Evolutionary conservation across 179 eudicot genomes (phyloP), one percentile per base, ranked within the genome.

Genomic region (Patellifolia procumbens): DNA sequence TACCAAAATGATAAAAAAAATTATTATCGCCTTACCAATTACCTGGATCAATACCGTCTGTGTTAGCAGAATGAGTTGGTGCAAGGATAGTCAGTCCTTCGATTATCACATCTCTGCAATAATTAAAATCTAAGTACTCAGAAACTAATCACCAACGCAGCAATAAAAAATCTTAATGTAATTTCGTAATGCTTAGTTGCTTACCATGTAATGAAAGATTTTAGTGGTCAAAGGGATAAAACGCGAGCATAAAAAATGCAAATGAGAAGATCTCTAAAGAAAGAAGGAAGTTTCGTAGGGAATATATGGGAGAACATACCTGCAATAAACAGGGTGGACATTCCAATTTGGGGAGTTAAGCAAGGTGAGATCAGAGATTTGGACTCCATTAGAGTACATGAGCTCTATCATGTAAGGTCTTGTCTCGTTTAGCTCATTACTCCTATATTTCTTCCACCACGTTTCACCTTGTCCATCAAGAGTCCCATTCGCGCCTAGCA

Each of bases 1-100:
- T n/a, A n/a, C n/a, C n/a, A n/a, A n/a, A n/a, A n/a, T n/a, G n/a
- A n/a, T n/a, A n/a, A n/a, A n/a, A n/a, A n/a, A n/a, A n/a, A n/a
- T n/a, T n/a, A n/a, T n/a, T n/a, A n/a, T n/a, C n/a, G n/a, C n/a
- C 15, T 22, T 56, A 56, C 16, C 1, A 29, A 51, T 63, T 68
- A 89, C 96, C 96, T 75, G 96, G 96, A 78, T 91, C 88, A 75
- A 91, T 89, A 32, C 96, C 96, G 46, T 91, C 96, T 4, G 96
- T 91, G 79, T 91, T 91, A 3, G 91, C 84, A 58, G 96, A 91
- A 24, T 81, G 77, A 10, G 89, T 80, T 2, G 96, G 96, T 43
- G 93, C 93, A 32, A 87, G 83, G 75, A 91, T 89, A 24, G 96
- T 91, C 7, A 91, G 73, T 26, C 93, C 91, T 37, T 75, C 83